Conservation (phyloP, 1,284 basidiomycete genomes). For the Cutaneotrichosporon dermatis region DNA sequence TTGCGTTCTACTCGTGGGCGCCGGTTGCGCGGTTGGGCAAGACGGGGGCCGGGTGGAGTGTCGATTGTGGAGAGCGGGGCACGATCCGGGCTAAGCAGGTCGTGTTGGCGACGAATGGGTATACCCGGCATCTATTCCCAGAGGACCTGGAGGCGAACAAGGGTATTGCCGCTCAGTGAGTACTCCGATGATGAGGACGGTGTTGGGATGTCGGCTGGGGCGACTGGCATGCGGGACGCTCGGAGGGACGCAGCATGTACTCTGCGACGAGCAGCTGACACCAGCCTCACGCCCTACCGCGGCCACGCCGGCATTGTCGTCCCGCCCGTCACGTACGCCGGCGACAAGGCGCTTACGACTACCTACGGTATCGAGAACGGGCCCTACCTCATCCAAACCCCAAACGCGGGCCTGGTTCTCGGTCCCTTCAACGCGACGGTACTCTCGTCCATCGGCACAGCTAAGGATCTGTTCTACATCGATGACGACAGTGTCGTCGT, state of each 20-base stretch:
- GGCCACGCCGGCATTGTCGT: conserved; percentile 29
- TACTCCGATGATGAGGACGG: no score
- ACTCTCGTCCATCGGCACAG: not conserved
- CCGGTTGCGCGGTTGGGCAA: conserved; percentile 1
- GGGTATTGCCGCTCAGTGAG: not conserved
- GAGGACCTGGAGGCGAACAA: conserved; percentile 5
- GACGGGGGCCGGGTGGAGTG: not conserved
- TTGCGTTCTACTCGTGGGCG: conserved; percentile 14
- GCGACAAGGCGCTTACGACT: conserved; percentile 10
- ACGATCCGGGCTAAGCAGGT: conserved; percentile 26
- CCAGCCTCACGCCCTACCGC: conserved; percentile 25
- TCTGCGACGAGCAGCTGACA: not conserved
- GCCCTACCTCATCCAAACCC: conserved; percentile 29
- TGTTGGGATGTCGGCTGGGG: no score
- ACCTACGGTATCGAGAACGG: conserved; percentile 26
- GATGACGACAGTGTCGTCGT: conserved; percentile 20
- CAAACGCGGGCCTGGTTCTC: conserved; percentile 24
- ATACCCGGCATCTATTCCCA: conserved; percentile 33
- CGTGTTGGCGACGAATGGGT: conserved; percentile 35
- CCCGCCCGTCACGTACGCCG: conserved; percentile 23
- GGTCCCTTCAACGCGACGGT: conserved; percentile 16
- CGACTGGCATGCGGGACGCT: no score
- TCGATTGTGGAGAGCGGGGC: conserved; percentile 26
- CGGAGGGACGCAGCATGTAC: no score
- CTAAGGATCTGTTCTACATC: conserved; percentile 9